Evolutionary conservation across 495 filamentous ascomycete genomes (phyloP), one percentile per base, ranked within the genome.

Genomic region (Neurospora africana): DNA sequence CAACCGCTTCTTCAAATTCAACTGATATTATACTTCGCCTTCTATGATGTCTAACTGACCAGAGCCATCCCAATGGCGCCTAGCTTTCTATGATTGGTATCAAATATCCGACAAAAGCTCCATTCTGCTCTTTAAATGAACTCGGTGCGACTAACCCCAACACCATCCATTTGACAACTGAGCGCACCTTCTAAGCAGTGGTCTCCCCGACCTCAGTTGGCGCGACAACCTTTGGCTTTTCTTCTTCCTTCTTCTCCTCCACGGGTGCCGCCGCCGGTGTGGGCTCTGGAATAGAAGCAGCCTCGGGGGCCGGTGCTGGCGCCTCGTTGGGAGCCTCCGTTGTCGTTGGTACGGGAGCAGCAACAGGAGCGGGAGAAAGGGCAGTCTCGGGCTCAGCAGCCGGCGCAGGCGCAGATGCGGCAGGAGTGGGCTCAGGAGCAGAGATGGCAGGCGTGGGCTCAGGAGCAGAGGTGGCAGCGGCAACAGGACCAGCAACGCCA

Each of bases 401-500:
- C 13, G 13, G 15, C 13, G 1, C 13, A 33, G 23, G 13, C 23
- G 23, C 53, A 30, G 53, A 27, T 23, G 53, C 27, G 13, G 44
- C 53, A 30, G 53, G 13, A 8, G 53, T 30, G 13, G 27, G 53
- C 53, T 0, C 53, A 61, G 23, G 23, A 13, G 53, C 53, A 61
- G 53, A 19, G 4, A 27, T 6, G 53, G 53, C 53, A 30, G 53
- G 27, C 8, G 53, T 61, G 53, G 53, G 13, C 23, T 61, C 53
- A 5, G 53, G 53, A 61, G 53, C 23, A 30, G 71, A 73, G 23
- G 70, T 39, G 19, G 68, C 38, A 23, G 35, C 23, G 19, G 61
- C 10, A 30, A 19, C 6, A 36, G 70, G 23, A 65, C 69, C 72
- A 2, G 75, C 74, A 68, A 81, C 78, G 6, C 78, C 75, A 43